phyloP scores from a whole-genome alignment of 495 filamentous ascomycete species.

The Hypoxylon rickii region DNA sequence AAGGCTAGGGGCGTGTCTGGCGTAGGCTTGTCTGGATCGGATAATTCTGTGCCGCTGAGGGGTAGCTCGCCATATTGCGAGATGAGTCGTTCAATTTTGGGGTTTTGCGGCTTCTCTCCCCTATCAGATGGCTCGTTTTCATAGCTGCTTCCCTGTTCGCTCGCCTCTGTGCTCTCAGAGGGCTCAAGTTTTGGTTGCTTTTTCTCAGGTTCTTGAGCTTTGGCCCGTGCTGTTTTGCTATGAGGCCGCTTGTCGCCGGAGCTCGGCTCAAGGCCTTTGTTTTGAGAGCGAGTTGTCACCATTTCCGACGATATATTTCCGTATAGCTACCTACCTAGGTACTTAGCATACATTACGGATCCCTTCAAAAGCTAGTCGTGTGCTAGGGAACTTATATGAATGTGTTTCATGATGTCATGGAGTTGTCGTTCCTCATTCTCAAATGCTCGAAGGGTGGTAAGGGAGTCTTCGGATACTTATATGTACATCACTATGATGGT shows the following conservation, averaged over 20 bases:
- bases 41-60: slow-evolving; percentile 8
- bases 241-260: slow-evolving; percentile 9
- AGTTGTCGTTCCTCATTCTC: too few relatives aligned
- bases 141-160: not conserved
- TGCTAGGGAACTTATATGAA: too few relatives aligned
- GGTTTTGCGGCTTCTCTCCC: not conserved
- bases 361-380: too few relatives aligned
- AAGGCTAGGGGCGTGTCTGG: slow-evolving; percentile 7
- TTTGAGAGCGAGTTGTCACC: slow-evolving; percentile 13
- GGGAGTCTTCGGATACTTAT: too few relatives aligned
- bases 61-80: slow-evolving; percentile 15
- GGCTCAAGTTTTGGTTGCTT: slow-evolving; percentile 4
- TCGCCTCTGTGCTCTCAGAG: not conserved
- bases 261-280: not conserved
- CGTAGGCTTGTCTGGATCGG: slow-evolving; percentile 10
- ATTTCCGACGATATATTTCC: too few relatives aligned
- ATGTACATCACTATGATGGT: slow-evolving; percentile 12
- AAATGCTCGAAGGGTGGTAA: too few relatives aligned
- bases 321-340: too few relatives aligned
- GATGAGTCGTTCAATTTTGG: slow-evolving; percentile 5
- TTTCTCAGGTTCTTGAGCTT: not conserved
- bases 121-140: not conserved
- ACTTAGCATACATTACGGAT: too few relatives aligned
- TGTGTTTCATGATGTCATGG: not conserved
- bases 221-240: not conserved